Conservation (phyloP, 2,329 filamentous ascomycete genomes). For the Phaeosphaeriaceae sp. region DNA sequence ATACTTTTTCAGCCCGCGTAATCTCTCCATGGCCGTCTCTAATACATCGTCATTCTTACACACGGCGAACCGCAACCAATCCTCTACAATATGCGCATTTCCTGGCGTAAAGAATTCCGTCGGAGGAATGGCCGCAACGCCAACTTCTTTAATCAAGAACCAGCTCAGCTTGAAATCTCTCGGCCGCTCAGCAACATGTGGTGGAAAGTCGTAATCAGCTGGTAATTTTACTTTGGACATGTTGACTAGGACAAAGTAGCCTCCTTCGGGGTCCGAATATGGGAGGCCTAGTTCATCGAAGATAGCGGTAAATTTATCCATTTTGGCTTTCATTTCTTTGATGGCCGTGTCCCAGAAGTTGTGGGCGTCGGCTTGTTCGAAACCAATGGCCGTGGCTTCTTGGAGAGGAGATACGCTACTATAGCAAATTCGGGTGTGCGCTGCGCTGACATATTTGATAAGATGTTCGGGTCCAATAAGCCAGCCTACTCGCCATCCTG, state of each 20-base stretch:
- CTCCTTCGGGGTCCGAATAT: constrained; percentile 92
- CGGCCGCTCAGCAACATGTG: constrained; percentile 83
- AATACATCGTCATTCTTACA: constrained; percentile 89
- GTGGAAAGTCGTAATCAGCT: constrained; percentile 83
- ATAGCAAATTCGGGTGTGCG: constrained; percentile 96
- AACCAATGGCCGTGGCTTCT: constrained; percentile 91
- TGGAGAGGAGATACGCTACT: constrained; percentile 91
- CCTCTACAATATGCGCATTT: constrained; percentile 85
- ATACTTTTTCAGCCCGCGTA: constrained; percentile 58
- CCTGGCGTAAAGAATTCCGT: constrained; percentile 93
- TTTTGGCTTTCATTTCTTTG: constrained; percentile 86
- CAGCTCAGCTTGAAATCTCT: constrained; percentile 94
- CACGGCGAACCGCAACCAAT: constrained; percentile 93
- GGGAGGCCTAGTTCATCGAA: constrained; percentile 57
- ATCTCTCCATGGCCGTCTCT: constrained; percentile 57
- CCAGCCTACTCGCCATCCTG: constrained; percentile 96
- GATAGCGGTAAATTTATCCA: constrained; percentile 80
- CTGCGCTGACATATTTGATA: constrained; percentile 88
- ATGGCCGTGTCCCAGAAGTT: constrained; percentile 89
- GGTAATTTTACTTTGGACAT: constrained; percentile 87
- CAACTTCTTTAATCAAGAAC: constrained; percentile 97
- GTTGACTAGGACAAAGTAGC: constrained; percentile 97
- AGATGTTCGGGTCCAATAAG: constrained; percentile 87
- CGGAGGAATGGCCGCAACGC: constrained; percentile 93
- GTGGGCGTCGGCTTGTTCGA: constrained; percentile 83